Evolutionary conservation across 2,329 filamentous ascomycete genomes (phyloP), one percentile per base, ranked within the genome.

Genomic region (Fusarium sp.): DNA sequence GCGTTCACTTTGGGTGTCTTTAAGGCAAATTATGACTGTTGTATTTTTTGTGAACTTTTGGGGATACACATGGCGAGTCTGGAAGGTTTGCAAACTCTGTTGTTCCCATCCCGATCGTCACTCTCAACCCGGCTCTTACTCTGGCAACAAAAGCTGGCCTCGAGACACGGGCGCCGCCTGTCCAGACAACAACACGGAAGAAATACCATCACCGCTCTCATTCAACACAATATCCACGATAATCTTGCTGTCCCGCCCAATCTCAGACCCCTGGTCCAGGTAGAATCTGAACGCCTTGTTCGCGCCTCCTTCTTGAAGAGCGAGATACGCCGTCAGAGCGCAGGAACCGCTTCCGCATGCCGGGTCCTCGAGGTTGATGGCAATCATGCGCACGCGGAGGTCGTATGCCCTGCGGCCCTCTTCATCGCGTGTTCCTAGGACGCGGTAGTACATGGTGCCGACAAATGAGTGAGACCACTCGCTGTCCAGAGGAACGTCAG

Each of bases 181-280:
- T n/a, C 70, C 70, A n/a, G 68, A 71, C 20, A 73, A 29, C 13
- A 66, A 22, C 10, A 73, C 66, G 2, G 36, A 66, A 3, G n/a
- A 16, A 2, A 73, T 33, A 5, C 40, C 29, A 10, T 47, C 45
- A 5, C 71, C 68, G 5, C 20, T 2, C 29, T 65, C 36, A 36
- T 59, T 52, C 40, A 68, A 20, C 9, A 40, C 22, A 22, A 68
- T 22, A 38, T 68, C 65, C 18, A 65, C 59, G 14, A 63, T 67
- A 27, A 67, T 67, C 20, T 22, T 63, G 31, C 65, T 67, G 4
- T 67, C 65, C 2, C 59, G 47, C 4, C 66, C 61, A 31, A 65
- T 50, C 22, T 56, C 56, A 13, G 56, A 40, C 2, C 56, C 56
- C 11, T 59, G 56, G 11, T 40, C 56, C 11, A 59, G 56, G 56